phyloP scores from a whole-genome alignment of 2,329 filamentous ascomycete species.

The Pleoardoris graminearum region DNA sequence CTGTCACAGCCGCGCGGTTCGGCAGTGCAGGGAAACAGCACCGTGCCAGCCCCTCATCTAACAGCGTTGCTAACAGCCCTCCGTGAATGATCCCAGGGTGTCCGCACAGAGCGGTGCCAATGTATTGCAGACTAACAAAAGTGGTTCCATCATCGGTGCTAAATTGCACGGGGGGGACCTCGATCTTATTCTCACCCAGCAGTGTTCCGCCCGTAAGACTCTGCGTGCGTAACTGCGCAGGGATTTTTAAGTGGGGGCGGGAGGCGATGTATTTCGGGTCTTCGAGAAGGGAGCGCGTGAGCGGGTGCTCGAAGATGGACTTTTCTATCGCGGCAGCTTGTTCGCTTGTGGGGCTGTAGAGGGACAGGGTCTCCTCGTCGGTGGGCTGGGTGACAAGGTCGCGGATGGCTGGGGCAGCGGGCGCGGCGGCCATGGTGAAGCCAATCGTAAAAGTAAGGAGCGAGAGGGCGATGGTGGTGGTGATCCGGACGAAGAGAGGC shows the following conservation, averaged over 20 bases:
- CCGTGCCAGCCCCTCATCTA: constrained; percentile 86
- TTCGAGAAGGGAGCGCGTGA: constrained; percentile 69
- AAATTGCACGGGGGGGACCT: constrained; percentile 81
- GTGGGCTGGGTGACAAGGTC: constrained; percentile 60
- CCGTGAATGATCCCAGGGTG: constrained; percentile 92
- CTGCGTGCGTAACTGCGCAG: constrained; percentile 66
- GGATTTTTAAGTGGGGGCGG: constrained; percentile 86
- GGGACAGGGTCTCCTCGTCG: constrained; percentile 72
- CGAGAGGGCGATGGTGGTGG: constrained; percentile 52
- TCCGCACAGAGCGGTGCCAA: constrained; percentile 80
- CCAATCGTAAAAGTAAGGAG: constrained; percentile 57
- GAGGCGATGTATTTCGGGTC: constrained; percentile 72
- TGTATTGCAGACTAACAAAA: constrained; percentile 70
- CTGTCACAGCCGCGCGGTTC: constrained; percentile 83
- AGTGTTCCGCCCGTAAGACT: constrained; percentile 84
- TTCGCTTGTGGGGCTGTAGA: constrained; percentile 63
- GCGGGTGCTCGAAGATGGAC: constrained; percentile 73
- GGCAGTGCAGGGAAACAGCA: constrained; percentile 89
- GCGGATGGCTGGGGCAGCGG: constrained; percentile 55
- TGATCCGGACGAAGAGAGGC: constrained; percentile 42
- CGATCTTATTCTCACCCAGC: constrained; percentile 72
- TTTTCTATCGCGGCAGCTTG: constrained; percentile 65
- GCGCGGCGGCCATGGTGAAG: constrained; percentile 61
- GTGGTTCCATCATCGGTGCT: constrained; percentile 56
- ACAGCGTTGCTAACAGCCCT: constrained; percentile 84